Conservation (phyloP, 139 green algal genomes). For the Volvox africanus region DNA sequence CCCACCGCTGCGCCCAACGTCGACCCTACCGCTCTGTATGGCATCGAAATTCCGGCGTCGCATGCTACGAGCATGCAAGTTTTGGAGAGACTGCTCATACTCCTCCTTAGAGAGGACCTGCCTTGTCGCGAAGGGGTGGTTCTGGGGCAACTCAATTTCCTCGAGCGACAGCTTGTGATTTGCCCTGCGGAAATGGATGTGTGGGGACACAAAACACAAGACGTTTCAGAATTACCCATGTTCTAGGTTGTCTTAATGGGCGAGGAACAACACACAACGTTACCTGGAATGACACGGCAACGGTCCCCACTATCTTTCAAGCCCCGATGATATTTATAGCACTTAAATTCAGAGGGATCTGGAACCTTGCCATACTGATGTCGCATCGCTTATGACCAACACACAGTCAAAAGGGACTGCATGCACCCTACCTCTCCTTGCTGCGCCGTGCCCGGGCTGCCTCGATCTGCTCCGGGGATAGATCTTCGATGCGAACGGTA, state of each 20-base stretch:
- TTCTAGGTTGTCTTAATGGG: too few species aligned
- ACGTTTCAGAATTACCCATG: too few species aligned
- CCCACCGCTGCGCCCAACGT: not conserved
- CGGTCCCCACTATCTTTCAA: too few species aligned
- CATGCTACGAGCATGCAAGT: constrained; percentile 21
- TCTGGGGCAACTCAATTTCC: constrained; percentile 83
- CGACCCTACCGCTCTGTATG: not conserved
- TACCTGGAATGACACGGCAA: too few species aligned
- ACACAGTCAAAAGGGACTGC: not conserved
- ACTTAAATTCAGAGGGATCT: too few species aligned
- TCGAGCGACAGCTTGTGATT: constrained; percentile 73
- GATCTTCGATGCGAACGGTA: constrained; percentile 73
- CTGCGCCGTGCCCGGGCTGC: constrained; percentile 73
- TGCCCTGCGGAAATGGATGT: constrained; percentile 49
- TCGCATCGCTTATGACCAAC: too few species aligned
- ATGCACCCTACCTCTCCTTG: constrained; percentile 63
- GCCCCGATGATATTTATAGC: too few species aligned
- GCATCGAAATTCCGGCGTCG: constrained; percentile 24
- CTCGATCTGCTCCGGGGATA: constrained; percentile 75
- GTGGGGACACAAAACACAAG: not conserved
- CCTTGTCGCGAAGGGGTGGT: constrained; percentile 87
- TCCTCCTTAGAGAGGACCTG: constrained; percentile 25
- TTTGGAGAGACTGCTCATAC: constrained; percentile 22
- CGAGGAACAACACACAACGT: too few species aligned
- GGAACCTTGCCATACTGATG: too few species aligned